Percentiles rank a stretch among this genome's conserved stretches.
phyloP scores from a whole-genome alignment of 2,329 filamentous ascomycete species.

The Colletotrichum sp. region DNA sequence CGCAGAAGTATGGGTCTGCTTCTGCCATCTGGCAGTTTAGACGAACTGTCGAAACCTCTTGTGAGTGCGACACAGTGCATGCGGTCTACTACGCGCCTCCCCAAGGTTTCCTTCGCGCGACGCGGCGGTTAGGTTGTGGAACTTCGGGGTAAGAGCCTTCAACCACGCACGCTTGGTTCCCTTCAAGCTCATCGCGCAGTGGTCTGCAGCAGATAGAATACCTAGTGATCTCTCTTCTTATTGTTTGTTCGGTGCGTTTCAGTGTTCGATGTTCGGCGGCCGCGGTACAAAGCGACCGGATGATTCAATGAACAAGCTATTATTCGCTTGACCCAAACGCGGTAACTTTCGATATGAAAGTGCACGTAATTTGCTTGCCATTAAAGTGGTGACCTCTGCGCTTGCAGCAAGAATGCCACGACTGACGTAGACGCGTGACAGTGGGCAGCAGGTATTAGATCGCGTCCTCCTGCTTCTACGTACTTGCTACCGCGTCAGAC shows the following conservation, averaged over 20 bases:
- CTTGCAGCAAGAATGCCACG: neutral
- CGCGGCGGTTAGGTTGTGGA: neutral
- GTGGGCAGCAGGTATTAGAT: neutral
- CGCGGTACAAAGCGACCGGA: neutral
- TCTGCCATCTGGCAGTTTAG: neutral
- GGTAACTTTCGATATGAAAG: neutral
- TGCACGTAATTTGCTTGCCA: neutral
- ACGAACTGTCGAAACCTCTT: neutral
- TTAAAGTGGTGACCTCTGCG: neutral
- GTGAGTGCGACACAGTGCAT: neutral
- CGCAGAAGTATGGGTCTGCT: neutral
- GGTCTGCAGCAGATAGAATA: neutral
- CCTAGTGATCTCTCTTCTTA: neutral
- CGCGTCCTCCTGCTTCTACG: neutral
- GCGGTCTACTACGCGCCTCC: neutral
- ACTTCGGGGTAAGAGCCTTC: neutral
- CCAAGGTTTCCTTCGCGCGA: neutral
- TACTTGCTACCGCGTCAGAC: neutral
- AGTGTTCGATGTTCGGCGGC: neutral
- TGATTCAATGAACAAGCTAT: neutral
- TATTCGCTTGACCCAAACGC: neutral
- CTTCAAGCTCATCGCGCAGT: neutral
- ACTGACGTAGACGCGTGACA: neutral
- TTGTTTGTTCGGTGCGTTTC: neutral
- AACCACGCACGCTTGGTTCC: neutral